These are phyloP conservation scores for Pulveroboletus frians DNA, from an alignment of 768 basidiomycete genomes.

Conservation along the genomic window DNA sequence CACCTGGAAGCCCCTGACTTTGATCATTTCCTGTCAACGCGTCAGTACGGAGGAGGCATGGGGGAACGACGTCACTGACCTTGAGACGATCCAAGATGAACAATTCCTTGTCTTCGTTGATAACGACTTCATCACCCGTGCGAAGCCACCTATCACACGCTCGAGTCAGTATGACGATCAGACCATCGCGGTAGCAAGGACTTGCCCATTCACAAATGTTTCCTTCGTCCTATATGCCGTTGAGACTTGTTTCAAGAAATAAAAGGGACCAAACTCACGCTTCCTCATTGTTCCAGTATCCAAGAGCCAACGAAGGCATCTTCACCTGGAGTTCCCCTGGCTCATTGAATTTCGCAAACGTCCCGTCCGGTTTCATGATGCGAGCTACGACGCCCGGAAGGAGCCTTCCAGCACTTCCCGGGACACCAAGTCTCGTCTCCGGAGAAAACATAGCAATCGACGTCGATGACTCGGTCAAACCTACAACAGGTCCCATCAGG, in stretches of 20 bases:
- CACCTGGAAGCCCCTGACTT: constrained; percentile 69
- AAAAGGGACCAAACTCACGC: constrained; percentile 43
- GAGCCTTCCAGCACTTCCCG: constrained; percentile 46
- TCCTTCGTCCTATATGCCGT: constrained; percentile 49
- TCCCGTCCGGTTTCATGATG: constrained; percentile 54
- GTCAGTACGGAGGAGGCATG: constrained; percentile 2
- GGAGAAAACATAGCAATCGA: constrained; percentile 47
- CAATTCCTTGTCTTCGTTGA: constrained; percentile 50
- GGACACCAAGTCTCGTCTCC: constrained; percentile 42
- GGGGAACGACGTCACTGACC: constrained; percentile 26
- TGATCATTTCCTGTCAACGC: constrained; percentile 51
- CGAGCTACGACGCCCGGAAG: constrained; percentile 53
- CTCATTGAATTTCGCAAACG: constrained; percentile 50
- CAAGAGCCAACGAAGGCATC: constrained; percentile 35
- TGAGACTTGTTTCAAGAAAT: neutral
- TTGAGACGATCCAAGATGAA: constrained; percentile 63
- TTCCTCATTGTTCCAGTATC: constrained; percentile 50
- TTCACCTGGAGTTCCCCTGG: constrained; percentile 55
- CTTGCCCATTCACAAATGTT: constrained; percentile 62
- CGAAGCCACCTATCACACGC: constrained; percentile 49
- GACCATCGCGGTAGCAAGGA: neutral
- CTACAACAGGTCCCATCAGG: constrained; percentile 27
- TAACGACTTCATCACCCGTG: constrained; percentile 61
- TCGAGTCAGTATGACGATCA: neutral
- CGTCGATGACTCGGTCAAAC: constrained; percentile 63